Evolutionary conservation across 2,329 filamentous ascomycete species (phyloP).

Genomic region (Fusarium verrucosum): DNA sequence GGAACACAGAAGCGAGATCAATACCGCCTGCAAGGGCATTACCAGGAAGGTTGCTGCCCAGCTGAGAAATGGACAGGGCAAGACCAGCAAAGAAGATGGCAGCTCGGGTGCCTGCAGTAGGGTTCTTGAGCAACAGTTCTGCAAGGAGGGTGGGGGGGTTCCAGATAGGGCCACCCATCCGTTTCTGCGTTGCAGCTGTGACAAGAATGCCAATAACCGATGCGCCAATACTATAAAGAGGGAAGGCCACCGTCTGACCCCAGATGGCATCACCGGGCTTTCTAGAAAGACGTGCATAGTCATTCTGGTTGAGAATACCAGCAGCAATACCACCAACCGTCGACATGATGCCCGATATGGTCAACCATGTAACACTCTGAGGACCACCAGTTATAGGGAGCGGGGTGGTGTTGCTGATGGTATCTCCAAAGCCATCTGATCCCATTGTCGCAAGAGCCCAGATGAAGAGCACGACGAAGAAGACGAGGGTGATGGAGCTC

Average conservation of each 20-base stretch:
- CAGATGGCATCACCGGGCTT: constrained; percentile 47
- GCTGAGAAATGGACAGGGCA: constrained; percentile 49
- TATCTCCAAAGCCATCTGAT: constrained; percentile 50
- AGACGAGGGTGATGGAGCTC: constrained; percentile 52
- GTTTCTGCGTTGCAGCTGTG: constrained; percentile 52
- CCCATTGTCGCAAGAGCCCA: constrained; percentile 58
- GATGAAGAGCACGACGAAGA: constrained; percentile 54
- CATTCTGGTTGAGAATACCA: constrained; percentile 53
- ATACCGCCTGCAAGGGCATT: constrained; percentile 53
- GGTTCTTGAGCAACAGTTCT: constrained; percentile 45
- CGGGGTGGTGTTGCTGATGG: constrained; percentile 38
- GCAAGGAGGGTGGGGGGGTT: constrained; percentile 51
- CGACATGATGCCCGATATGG: constrained; percentile 51
- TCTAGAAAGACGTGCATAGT: constrained; percentile 50
- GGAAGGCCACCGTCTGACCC: constrained; percentile 50
- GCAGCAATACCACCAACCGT: constrained; percentile 52
- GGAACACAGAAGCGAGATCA: constrained; percentile 52
- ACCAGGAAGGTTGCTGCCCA: constrained; percentile 51
- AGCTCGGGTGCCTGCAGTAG: constrained; percentile 48
- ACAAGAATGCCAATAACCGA: constrained; percentile 54
- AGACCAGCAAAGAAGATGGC: constrained; percentile 53
- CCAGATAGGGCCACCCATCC: constrained; percentile 52
- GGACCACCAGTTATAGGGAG: constrained; percentile 45
- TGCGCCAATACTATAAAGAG: constrained; percentile 49
- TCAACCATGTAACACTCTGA: constrained; percentile 49